Conservation (phyloP, 345 rosid genomes). For the Hibiscus tridactylites region DNA sequence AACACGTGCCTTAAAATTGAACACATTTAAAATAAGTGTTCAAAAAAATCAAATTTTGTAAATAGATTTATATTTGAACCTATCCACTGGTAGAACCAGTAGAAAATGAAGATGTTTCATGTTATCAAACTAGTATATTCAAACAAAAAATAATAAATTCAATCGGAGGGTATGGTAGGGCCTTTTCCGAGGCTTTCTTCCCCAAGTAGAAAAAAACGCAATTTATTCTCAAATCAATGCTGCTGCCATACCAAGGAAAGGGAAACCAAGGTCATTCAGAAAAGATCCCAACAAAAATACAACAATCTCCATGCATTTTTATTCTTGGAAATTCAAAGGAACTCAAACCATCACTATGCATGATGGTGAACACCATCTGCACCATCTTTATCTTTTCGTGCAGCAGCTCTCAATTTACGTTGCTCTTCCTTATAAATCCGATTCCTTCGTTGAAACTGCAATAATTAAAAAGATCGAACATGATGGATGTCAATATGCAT, state of each 20-base stretch:
- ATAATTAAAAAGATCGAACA: not conserved
- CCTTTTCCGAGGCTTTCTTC: too few relatives aligned
- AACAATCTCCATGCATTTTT: conserved; percentile 19
- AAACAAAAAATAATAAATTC: too few relatives aligned
- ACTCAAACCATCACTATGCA: conserved; percentile 13
- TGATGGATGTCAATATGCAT: not conserved
- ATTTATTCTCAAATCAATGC: too few relatives aligned
- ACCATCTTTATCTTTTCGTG: conserved; percentile 40
- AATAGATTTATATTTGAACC: too few relatives aligned
- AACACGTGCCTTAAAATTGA: too few relatives aligned
- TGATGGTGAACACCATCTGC: conserved; percentile 46
- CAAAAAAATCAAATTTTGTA: too few relatives aligned
- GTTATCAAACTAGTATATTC: too few relatives aligned
- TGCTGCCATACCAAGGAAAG: not conserved
- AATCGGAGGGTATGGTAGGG: too few relatives aligned
- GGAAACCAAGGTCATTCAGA: conserved; percentile 1
- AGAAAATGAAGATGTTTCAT: too few relatives aligned
- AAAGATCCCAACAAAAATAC: conserved; percentile 14
- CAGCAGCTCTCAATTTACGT: conserved; percentile 84
- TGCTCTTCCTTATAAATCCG: conserved; percentile 96
- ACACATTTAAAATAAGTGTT: too few relatives aligned
- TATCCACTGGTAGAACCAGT: accelerated
- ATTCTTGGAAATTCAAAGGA: conserved; percentile 21
- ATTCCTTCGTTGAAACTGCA: conserved; percentile 88
- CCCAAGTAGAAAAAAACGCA: too few relatives aligned